Conservation (phyloP, 805 yeast genomes). For the Tetrapisispora fleetii region DNA sequence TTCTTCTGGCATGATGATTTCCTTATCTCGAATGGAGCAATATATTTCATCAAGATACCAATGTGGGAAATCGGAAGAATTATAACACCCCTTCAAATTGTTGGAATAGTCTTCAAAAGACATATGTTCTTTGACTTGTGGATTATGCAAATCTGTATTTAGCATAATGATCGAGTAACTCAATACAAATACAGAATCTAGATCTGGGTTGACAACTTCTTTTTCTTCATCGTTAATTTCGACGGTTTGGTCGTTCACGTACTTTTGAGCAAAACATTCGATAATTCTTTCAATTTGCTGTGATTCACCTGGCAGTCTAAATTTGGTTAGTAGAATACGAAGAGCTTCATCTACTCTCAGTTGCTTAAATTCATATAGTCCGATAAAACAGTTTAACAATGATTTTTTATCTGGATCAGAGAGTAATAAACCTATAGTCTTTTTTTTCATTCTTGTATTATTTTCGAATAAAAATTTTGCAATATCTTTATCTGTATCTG, state of each 20-base stretch:
- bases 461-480: conserved; percentile 70
- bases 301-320: conserved; percentile 94
- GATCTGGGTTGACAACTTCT: conserved; percentile 54
- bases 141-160: conserved; percentile 89
- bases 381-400: conserved; percentile 55
- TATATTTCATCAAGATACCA: conserved; percentile 82
- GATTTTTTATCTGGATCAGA: conserved; percentile 63
- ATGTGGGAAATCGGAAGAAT: conserved; percentile 59
- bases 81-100: conserved; percentile 72
- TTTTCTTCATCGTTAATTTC: conserved; percentile 13
- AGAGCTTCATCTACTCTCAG: conserved; percentile 90
- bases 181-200: conserved; percentile 80
- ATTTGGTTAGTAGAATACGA: conserved; percentile 67
- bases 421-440: conserved; percentile 73
- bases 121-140: conserved; percentile 89
- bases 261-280: conserved; percentile 75
- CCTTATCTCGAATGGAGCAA: conserved; percentile 68
- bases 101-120: conserved; percentile 68
- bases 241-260: conserved; percentile 52
- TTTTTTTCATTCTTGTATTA: conserved; percentile 78
- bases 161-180: conserved; percentile 89
- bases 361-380: conserved; percentile 61
- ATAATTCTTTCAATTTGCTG: conserved; percentile 92
- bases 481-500: conserved; percentile 46
- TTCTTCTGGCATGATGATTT: conserved; percentile 96